Conservation (phyloP, 306 rosid species). For the Crataegus laevigata region DNA sequence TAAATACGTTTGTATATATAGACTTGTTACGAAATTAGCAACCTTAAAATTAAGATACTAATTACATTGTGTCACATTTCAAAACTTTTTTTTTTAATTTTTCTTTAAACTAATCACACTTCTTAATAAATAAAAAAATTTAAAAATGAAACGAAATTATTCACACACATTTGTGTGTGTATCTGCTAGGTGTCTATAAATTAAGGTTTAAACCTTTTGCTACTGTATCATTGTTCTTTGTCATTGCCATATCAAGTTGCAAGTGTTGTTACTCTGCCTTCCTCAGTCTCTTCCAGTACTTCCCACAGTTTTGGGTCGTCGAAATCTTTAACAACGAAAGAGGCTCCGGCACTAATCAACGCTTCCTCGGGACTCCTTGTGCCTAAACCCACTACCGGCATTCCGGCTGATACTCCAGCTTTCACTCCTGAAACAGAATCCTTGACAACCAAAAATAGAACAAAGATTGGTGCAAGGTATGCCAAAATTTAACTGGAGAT, state of each 20-base stretch:
- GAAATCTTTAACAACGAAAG: slow-evolving; percentile 27
- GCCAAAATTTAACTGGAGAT: background rate
- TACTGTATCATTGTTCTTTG: background rate
- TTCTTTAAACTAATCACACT: no score
- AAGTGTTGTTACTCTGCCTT: background rate
- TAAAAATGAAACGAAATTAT: no score
- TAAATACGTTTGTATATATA: no score
- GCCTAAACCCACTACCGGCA: slow-evolving; percentile 37
- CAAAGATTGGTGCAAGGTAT: background rate
- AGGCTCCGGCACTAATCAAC: slow-evolving; percentile 25
- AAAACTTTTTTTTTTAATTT: no score
- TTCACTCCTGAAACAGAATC: slow-evolving; percentile 36
- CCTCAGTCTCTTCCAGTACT: slow-evolving; percentile 7
- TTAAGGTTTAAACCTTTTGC: background rate
- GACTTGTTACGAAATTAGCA: no score
- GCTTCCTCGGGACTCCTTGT: slow-evolving; percentile 26
- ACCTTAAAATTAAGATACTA: no score
- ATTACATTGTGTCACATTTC: no score
- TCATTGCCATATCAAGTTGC: background rate
- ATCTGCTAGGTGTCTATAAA: no score
- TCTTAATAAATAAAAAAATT: no score
- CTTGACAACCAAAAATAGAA: slow-evolving; percentile 6
- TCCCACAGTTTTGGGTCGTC: slow-evolving; percentile 29
- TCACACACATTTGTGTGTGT: no score
- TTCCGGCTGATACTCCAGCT: slow-evolving; percentile 41